These are phyloP conservation scores for Solanum hybrid DNA, from an alignment of 305 asterid species.

Conservation along the genomic window DNA sequence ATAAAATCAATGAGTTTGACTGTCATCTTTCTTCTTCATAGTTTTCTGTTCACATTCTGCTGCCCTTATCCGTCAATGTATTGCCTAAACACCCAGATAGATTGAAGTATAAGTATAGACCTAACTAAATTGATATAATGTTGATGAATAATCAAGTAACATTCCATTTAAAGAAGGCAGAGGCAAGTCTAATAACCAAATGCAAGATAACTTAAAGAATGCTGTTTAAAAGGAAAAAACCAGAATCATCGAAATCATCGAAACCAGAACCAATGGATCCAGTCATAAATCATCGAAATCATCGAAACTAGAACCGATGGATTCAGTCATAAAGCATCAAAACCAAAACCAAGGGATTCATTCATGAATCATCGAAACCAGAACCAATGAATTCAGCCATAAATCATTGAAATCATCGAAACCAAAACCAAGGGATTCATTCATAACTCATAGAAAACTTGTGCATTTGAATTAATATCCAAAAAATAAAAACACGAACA, in stretches of 20 bases:
- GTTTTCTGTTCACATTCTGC: not conserved
- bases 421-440: not conserved
- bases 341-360: not conserved
- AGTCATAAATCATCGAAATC: not conserved
- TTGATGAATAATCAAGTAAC: not conserved
- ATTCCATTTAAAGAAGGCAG: not conserved
- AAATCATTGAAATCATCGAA: not conserved
- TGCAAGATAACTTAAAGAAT: not conserved
- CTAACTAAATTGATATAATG: not conserved
- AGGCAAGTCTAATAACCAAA: not conserved
- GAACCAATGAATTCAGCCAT: not conserved
- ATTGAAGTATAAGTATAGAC: not conserved
- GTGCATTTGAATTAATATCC: not conserved
- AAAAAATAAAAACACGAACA: not conserved
- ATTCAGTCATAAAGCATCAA: not conserved
- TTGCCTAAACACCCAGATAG: not conserved
- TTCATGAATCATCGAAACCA: not conserved
- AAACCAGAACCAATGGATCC: not conserved
- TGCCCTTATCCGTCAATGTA: not conserved
- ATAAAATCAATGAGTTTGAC: not conserved
- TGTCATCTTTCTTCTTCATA: not conserved
- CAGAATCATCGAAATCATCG: not conserved
- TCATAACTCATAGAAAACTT: not conserved
- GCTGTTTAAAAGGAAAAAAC: not conserved
- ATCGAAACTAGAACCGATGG: not conserved